Percentiles rank a stretch among this genome's conserved stretches.
Conservation (phyloP, 306 rosid genomes). For the Cucumis hystrix region DNA sequence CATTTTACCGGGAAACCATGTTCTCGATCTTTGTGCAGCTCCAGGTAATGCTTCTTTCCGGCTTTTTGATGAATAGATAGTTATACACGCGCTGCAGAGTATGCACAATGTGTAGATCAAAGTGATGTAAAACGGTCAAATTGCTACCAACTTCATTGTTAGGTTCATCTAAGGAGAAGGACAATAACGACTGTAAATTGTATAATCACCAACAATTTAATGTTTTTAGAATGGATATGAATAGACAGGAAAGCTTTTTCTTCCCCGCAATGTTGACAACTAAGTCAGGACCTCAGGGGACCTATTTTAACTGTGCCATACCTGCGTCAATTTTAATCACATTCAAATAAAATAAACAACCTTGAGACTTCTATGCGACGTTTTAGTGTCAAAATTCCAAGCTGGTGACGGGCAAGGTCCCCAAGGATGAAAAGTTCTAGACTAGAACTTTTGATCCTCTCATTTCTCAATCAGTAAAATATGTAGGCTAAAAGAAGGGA, state of each 20-base stretch:
- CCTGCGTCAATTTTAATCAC: not conserved
- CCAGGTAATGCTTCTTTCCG: slow-evolving; percentile 37
- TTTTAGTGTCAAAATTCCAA: not conserved
- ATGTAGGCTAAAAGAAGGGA: not conserved
- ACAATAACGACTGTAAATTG: not conserved
- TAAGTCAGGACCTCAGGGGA: not conserved
- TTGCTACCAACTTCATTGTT: not conserved
- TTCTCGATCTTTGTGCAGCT: slow-evolving; percentile 96
- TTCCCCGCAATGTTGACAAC: not conserved
- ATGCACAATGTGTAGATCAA: not conserved
- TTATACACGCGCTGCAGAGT: not conserved
- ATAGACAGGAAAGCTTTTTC: not conserved
- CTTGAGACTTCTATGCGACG: not conserved
- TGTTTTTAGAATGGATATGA: not conserved
- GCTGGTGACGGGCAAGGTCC: not conserved
- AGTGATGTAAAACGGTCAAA: not conserved
- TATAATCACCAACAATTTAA: not conserved
- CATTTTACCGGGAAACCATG: slow-evolving; percentile 64
- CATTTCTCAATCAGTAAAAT: not conserved
- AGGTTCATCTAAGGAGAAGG: not conserved
- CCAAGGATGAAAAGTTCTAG: not conserved
- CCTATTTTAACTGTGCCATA: not conserved
- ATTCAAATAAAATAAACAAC: not conserved
- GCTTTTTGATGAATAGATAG: not conserved
- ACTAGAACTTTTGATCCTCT: not conserved